Evolutionary conservation across 352 stramenopile species (phyloP), one percentile per base, ranked within the genome.

Genomic region (Phytopythium chamaehyphon): DNA sequence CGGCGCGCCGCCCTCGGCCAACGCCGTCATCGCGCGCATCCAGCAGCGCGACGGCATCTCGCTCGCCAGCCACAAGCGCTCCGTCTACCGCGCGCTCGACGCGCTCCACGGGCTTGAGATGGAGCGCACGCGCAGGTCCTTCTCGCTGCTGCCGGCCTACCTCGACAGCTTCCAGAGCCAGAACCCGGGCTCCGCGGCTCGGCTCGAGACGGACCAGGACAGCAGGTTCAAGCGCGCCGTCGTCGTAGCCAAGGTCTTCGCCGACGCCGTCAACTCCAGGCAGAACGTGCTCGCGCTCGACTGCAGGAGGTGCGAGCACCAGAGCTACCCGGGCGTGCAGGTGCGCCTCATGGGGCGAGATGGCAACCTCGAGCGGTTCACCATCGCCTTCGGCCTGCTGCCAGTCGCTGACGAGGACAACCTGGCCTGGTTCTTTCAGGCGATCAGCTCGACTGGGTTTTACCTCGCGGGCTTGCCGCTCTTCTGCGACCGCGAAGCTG

Each of bases 41-140:
- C 19, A 61, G 24, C 47, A 61, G 42, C 45, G 46, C 16, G 50
- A 73, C 50, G 60, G 53, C 18, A 26, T 69, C 19, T 42, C 57
- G 10, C 33, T 69, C 22, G 42, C 60, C 10, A 69, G 62, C 12
- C 49, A 69, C 23, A 47, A 59, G 6, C 60, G 60, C 9, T 47
- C 68, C 12, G 61, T 73, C 18, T 73, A 73, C 37, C 54, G 64
- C 22, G 64, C 61, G 24, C 60, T 61, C 46, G 59, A 69, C 38
- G 10, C 56, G 16, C 49, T 72, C 35, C 59, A 63, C 40, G 40
- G 31, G 19, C 18, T 35, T 9, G 40, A n/a, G 19, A 18, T 36
- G 21, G 40, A 47, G 22, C 21, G 31, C 2, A 47, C 40, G 10
- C 8, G 40, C 10, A n/a, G 18, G 19, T 47, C 40, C 40, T 47